Evolutionary conservation across 2,329 filamentous ascomycete genomes (phyloP), one percentile per base, ranked within the genome.

Genomic region (Aureobasidium sp.): DNA sequence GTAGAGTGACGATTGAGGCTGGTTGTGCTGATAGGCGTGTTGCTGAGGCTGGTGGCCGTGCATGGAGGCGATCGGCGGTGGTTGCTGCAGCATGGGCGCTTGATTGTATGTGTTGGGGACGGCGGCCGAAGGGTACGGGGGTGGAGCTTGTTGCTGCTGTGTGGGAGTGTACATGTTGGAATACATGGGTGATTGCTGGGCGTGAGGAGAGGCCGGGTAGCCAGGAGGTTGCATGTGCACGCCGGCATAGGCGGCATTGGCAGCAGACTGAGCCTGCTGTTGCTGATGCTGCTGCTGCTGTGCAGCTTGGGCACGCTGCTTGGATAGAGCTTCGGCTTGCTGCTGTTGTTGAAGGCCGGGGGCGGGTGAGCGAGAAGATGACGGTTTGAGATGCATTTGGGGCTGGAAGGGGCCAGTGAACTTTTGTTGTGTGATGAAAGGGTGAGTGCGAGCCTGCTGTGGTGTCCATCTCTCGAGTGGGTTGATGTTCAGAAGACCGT

Each of bases 351-450:
- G 91, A 17, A 95, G 94, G 42, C 92, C 93, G 5, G 92, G 93
- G 6, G 93, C 91, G 15, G 92, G 90, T 22, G 93, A 95, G 70
- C 94, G 85, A 72, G 90, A 92, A 2, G 90, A 89, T 69, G 89
- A 90, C 22, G 91, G 86, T 74, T 97, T 97, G 63, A 97, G 79
- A 70, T 96, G 96, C 91, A 97, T 96, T 2, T 93, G 93, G 9
- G 94, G 94, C 52, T 97, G 90, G 71, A 99, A 99, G 3, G 92
- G 91, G 0, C 91, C 92, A 0, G 92, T 97, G 72, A 88, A 99
- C 78, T 97, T 99, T 71, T 95, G 89, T 72, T 99, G 94, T 0
- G 94, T 99, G 71, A 99, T 99, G 75, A 99, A 99, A 0, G 94
- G 94, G 72, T 99, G 94, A 63, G 97, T 79, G 72, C 97, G 97